Evolutionary conservation across 169 alveolate species (phyloP).

Genomic region (Cryptosporidium sp.): DNA sequence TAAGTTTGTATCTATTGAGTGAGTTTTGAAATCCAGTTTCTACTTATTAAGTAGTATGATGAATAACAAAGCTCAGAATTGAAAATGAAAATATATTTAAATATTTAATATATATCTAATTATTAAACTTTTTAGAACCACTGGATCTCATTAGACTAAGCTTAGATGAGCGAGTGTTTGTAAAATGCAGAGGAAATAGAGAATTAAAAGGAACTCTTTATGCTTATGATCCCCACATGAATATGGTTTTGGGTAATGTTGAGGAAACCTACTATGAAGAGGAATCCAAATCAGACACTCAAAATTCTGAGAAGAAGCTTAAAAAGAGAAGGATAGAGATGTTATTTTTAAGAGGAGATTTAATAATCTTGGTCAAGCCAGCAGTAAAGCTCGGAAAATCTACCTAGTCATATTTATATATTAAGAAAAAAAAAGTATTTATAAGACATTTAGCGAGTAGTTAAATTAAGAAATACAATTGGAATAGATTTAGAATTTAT

Average conservation of each 20-base stretch:
- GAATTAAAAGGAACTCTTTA: conserved; percentile 90
- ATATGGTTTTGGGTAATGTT: conserved; percentile 91
- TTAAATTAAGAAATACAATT: background rate
- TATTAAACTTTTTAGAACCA: conserved; percentile 85
- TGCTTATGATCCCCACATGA: conserved; percentile 93
- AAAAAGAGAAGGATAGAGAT: conserved; percentile 84
- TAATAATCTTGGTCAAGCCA: conserved; percentile 89
- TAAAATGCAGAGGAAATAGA: conserved; percentile 91
- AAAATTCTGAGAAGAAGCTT: conserved; percentile 78
- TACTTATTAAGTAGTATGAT: background rate
- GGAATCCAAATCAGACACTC: conserved; percentile 40
- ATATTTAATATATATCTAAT: background rate
- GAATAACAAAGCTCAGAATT: background rate
- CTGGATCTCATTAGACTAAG: conserved; percentile 89
- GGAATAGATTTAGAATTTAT: too few species aligned
- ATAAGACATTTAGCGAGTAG: background rate
- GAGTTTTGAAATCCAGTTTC: background rate
- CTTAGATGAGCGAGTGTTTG: conserved; percentile 88
- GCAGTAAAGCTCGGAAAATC: conserved; percentile 56
- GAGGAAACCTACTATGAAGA: conserved; percentile 86
- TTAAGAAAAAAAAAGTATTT: background rate
- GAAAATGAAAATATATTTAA: background rate
- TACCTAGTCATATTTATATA: background rate
- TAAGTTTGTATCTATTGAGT: background rate
- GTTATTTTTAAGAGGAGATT: conserved; percentile 91